These are phyloP conservation scores for Aspergillus nanangensis DNA, from an alignment of 495 filamentous ascomycete genomes.

Conservation along the genomic window DNA sequence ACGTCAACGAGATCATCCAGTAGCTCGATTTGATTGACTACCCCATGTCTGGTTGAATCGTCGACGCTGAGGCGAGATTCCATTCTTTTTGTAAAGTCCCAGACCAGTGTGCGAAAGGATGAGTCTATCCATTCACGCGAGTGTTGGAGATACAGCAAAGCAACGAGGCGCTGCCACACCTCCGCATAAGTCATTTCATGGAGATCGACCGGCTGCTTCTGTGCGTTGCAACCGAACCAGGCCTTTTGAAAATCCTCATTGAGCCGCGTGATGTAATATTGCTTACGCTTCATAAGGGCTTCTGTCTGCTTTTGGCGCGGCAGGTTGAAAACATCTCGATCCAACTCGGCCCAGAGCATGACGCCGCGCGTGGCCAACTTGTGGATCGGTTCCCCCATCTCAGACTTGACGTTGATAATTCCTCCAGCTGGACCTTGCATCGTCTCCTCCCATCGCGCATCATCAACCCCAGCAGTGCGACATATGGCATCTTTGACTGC, in stretches of 20 bases:
- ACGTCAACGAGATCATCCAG: too few relatives aligned
- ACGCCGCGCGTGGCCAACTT: constrained; percentile 96
- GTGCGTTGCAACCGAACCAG: constrained; percentile 91
- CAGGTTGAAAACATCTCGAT: constrained; percentile 92
- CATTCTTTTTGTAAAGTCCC: constrained; percentile 90
- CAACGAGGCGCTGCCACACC: constrained; percentile 89
- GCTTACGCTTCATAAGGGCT: constrained; percentile 85
- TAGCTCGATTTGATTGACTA: too few relatives aligned
- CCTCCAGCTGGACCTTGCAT: constrained; percentile 90
- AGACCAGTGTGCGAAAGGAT: constrained; percentile 74
- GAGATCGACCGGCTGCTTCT: constrained; percentile 76
- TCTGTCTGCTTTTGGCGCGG: constrained; percentile 90
- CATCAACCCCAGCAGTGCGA: constrained; percentile 82
- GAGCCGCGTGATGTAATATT: constrained; percentile 95
- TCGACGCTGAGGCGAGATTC: constrained; percentile 78
- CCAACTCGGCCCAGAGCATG: constrained; percentile 95
- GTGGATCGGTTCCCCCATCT: constrained; percentile 99
- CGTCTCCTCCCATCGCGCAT: constrained; percentile 92
- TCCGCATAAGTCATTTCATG: constrained; percentile 98
- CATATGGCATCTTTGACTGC: constrained; percentile 94
- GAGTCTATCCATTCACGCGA: constrained; percentile 91
- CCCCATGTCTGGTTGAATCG: too few relatives aligned
- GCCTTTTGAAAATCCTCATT: constrained; percentile 99
- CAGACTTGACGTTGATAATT: constrained; percentile 93
- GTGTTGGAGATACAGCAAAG: constrained; percentile 93